Conservation (phyloP, 1,139 yeast species). For the Pichia sp. region DNA sequence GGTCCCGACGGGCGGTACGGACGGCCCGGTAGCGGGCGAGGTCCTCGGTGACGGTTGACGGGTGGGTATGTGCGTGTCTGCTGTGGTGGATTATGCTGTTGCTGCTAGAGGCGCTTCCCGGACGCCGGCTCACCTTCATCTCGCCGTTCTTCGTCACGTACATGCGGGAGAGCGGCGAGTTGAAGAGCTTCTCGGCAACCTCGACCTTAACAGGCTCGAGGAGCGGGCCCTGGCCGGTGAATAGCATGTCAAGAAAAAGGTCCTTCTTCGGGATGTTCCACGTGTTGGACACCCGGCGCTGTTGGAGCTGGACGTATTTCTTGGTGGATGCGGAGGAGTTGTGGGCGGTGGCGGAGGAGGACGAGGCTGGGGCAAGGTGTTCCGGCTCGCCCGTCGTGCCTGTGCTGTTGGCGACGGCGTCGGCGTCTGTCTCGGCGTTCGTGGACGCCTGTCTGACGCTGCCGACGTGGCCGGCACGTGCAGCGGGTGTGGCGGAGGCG, state of each 20-base stretch:
- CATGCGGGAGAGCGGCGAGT: slow-evolving; percentile 19
- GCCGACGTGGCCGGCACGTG: background rate
- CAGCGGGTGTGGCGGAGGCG: background rate
- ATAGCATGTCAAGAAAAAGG: slow-evolving; percentile 27
- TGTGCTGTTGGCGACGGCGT: background rate
- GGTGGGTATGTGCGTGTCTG: background rate
- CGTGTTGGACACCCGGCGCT: slow-evolving; percentile 28
- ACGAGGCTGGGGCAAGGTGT: background rate
- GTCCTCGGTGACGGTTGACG: background rate
- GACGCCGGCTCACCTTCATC: slow-evolving; percentile 9
- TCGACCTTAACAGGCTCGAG: slow-evolving; percentile 28
- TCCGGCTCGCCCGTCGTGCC: background rate
- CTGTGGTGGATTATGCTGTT: background rate
- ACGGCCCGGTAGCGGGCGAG: slow-evolving; percentile 6
- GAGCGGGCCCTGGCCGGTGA: slow-evolving; percentile 28
- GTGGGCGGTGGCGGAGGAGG: background rate
- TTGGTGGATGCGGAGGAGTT: background rate
- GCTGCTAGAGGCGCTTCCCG: background rate
- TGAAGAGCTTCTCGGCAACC: slow-evolving; percentile 18
- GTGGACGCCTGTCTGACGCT: background rate
- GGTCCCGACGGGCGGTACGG: slow-evolving; percentile 2
- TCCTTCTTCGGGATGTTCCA: slow-evolving; percentile 27
- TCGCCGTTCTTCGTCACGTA: slow-evolving; percentile 14
- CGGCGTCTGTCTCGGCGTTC: background rate
- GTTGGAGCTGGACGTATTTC: slow-evolving; percentile 16